phyloP scores from a whole-genome alignment of 1,284 basidiomycete species.

The Rhodotorula mucilaginosa region DNA sequence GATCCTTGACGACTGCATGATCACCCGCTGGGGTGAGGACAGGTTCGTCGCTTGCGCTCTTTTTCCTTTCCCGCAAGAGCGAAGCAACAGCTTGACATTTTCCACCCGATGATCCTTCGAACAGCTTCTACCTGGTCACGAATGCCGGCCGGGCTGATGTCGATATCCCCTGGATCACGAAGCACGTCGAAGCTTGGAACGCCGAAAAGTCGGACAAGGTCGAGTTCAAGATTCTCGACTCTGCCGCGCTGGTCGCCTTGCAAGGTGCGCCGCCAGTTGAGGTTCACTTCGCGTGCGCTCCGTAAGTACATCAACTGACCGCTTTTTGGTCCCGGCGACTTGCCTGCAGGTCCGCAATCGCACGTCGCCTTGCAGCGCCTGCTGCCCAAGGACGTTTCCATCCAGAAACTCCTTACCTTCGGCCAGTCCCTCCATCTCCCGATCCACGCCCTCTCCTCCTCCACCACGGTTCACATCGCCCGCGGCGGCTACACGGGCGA shows the following conservation, averaged over 20 bases:
- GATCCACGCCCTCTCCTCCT: constrained; percentile 61
- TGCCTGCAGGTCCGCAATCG: constrained; percentile 54
- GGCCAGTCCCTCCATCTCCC: constrained; percentile 74
- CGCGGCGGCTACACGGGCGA: constrained; percentile 99
- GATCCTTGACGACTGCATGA: constrained; percentile 83
- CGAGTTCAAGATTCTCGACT: constrained; percentile 75
- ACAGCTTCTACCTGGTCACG: constrained; percentile 90
- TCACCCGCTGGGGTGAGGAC: constrained; percentile 51
- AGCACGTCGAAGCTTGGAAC: constrained; percentile 74
- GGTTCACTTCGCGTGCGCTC: neutral
- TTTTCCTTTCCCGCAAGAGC: neutral
- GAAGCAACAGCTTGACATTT: neutral
- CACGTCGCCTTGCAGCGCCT: constrained; percentile 67
- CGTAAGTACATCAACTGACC: no score
- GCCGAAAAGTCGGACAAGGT: constrained; percentile 60
- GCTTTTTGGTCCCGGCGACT: no score
- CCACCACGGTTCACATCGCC: constrained; percentile 71
- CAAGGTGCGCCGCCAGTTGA: constrained; percentile 55
- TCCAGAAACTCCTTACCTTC: constrained; percentile 68
- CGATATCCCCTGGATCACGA: constrained; percentile 75
- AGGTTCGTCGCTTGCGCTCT: constrained; percentile 29
- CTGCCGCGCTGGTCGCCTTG: constrained; percentile 86
- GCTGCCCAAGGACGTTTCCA: constrained; percentile 59
- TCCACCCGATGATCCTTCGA: constrained; percentile 27
- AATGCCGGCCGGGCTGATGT: constrained; percentile 84